Conservation (phyloP, 2,329 filamentous ascomycete species). For the Cladosporium velox region DNA sequence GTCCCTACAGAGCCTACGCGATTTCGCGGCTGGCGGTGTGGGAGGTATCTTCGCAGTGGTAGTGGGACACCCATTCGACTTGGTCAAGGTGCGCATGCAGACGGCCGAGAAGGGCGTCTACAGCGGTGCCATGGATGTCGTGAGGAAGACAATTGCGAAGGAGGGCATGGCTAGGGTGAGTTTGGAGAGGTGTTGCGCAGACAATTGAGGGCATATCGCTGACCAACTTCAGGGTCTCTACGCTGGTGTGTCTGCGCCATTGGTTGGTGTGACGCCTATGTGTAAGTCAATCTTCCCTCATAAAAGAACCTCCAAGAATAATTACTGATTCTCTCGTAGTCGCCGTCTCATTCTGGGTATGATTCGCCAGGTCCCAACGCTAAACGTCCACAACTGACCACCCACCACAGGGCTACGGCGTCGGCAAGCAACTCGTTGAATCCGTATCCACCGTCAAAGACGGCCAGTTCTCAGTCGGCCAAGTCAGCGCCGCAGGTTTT, state of each 20-base stretch:
- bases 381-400: not conserved
- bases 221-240: constrained; percentile 70
- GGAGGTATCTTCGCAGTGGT: constrained; percentile 92
- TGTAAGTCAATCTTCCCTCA: constrained; percentile 63
- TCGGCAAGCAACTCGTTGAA: constrained; percentile 86
- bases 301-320: not conserved
- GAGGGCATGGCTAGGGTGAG: constrained; percentile 70
- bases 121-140: constrained; percentile 85
- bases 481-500: constrained; percentile 91
- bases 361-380: constrained; percentile 22
- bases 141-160: constrained; percentile 80
- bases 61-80: constrained; percentile 91
- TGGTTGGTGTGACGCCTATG: constrained; percentile 97
- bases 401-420: constrained; percentile 76
- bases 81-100: constrained; percentile 96
- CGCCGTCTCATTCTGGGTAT: constrained; percentile 67
- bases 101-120: constrained; percentile 95
- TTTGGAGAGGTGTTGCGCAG: not conserved
- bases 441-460: constrained; percentile 66
- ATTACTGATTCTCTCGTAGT: constrained; percentile 44
- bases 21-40: constrained; percentile 85
- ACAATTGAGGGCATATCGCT: not conserved
- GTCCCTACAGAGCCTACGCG: constrained; percentile 68
- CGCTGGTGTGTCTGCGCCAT: constrained; percentile 91
- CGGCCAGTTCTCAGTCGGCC: constrained; percentile 74